phyloP scores from a whole-genome alignment of 495 filamentous ascomycete genomes.

The Penicillium verhagenii region DNA sequence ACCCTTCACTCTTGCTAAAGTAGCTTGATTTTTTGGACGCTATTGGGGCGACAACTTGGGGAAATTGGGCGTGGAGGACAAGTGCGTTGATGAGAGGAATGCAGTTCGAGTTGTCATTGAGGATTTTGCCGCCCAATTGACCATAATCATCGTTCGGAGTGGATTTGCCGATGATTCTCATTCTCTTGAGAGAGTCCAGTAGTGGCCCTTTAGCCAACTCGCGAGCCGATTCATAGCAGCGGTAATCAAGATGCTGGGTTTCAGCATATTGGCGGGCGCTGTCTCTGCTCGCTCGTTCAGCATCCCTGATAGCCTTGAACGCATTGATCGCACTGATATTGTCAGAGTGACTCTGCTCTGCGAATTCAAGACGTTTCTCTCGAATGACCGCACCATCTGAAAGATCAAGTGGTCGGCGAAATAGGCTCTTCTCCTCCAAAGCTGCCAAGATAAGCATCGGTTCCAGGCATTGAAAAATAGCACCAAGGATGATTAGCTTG shows the following conservation, averaged over 20 bases:
- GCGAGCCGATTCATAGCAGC: slow-evolving; percentile 3
- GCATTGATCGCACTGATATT: slow-evolving; percentile 54
- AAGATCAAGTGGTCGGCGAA: slow-evolving; percentile 32
- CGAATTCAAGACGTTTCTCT: slow-evolving; percentile 35
- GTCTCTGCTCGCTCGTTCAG: slow-evolving; percentile 21
- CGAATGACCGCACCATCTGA: slow-evolving; percentile 28
- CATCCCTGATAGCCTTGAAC: slow-evolving; percentile 42
- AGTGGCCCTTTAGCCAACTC: background rate
- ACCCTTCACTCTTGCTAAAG: background rate
- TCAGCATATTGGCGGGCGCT: background rate
- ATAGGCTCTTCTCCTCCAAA: slow-evolving; percentile 39
- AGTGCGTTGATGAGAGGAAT: slow-evolving; percentile 51
- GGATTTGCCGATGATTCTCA: background rate
- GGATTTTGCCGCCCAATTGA: slow-evolving; percentile 40
- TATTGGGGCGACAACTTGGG: slow-evolving; percentile 42
- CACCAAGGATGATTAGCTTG: slow-evolving; percentile 58
- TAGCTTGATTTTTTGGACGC: background rate
- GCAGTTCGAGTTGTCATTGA: slow-evolving; percentile 52
- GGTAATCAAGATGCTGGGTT: slow-evolving; percentile 9
- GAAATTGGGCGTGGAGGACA: slow-evolving; percentile 45
- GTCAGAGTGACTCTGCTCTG: slow-evolving; percentile 45
- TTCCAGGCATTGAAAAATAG: slow-evolving; percentile 61
- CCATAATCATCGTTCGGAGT: background rate
- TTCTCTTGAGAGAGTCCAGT: background rate
- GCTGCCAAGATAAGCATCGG: slow-evolving; percentile 56